phyloP scores from a whole-genome alignment of 306 rosid genomes.

The Casuarina cunninghamiana region DNA sequence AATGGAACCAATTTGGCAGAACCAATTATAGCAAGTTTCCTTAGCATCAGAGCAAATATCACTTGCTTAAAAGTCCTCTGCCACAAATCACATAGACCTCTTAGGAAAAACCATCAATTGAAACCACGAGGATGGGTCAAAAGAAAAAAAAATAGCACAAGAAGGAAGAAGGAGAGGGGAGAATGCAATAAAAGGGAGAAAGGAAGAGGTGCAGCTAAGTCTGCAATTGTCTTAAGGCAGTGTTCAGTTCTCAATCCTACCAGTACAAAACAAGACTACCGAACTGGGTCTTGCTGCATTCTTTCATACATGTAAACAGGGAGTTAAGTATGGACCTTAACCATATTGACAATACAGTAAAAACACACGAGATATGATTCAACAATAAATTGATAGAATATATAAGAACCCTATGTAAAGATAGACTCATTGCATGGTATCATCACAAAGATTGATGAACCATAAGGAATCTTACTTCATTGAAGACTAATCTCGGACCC shows the following conservation, averaged over 20 bases:
- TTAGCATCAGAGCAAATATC: slow-evolving; percentile 74
- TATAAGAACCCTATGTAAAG: neutral
- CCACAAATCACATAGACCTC: slow-evolving; percentile 32
- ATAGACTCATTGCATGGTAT: neutral
- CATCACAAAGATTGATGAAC: neutral
- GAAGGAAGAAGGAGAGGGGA: neutral
- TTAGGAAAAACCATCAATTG: slow-evolving; percentile 7
- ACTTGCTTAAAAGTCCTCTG: slow-evolving; percentile 65
- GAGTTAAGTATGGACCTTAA: neutral
- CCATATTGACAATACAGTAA: neutral
- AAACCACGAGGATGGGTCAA: neutral
- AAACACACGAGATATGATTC: neutral
- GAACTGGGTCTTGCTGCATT: neutral
- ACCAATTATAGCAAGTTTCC: slow-evolving; percentile 97
- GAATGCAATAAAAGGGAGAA: neutral
- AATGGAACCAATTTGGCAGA: slow-evolving; percentile 88
- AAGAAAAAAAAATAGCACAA: neutral
- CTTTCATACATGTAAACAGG: neutral
- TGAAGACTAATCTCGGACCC: too few relatives aligned
- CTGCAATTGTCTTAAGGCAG: neutral
- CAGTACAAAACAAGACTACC: neutral
- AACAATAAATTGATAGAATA: neutral
- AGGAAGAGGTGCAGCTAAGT: slow-evolving; percentile 2
- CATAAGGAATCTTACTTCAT: too few relatives aligned
- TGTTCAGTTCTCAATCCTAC: neutral